Conservation (phyloP, 2,329 filamentous ascomycete species). For the Fusarium goolgardi region DNA sequence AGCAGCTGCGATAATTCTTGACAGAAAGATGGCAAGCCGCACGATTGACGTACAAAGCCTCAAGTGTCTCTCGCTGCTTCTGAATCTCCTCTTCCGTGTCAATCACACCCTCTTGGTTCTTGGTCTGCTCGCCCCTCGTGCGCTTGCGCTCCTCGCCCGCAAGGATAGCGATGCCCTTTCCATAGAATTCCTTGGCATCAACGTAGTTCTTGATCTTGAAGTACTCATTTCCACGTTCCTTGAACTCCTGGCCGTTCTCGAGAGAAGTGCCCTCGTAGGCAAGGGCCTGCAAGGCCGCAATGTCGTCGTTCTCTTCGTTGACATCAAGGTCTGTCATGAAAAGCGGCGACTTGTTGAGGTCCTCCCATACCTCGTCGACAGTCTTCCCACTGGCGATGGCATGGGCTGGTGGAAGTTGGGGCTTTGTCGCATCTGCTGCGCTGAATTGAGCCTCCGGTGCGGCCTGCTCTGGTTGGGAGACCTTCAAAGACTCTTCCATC, state of each 20-base stretch:
- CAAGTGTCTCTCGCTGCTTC: conserved; percentile 73
- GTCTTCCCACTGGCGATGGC: conserved; percentile 58
- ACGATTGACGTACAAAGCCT: conserved; percentile 85
- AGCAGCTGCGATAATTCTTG: conserved; percentile 88
- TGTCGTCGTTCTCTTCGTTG: conserved; percentile 83
- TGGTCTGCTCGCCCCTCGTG: conserved; percentile 53
- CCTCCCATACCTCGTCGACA: conserved; percentile 66
- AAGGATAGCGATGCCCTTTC: conserved; percentile 82
- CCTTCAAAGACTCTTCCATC: conserved; percentile 52
- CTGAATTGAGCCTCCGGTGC: neutral
- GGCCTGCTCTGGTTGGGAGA: conserved; percentile 24
- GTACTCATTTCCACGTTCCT: conserved; percentile 91
- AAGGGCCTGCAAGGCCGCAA: conserved; percentile 89
- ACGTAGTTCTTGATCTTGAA: conserved; percentile 78
- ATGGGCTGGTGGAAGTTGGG: conserved; percentile 60
- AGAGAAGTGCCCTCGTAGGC: conserved; percentile 91
- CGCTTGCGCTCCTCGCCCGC: conserved; percentile 70
- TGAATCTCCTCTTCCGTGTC: conserved; percentile 66
- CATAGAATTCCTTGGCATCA: conserved; percentile 93
- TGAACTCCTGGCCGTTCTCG: conserved; percentile 86
- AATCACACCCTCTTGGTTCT: conserved; percentile 46
- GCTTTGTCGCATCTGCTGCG: conserved; percentile 48
- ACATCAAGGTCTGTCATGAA: conserved; percentile 97
- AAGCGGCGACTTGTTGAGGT: conserved; percentile 75
- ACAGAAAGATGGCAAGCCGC: conserved; percentile 90